phyloP scores from a whole-genome alignment of 139 green algal genomes.

The Micractinium sp. region DNA sequence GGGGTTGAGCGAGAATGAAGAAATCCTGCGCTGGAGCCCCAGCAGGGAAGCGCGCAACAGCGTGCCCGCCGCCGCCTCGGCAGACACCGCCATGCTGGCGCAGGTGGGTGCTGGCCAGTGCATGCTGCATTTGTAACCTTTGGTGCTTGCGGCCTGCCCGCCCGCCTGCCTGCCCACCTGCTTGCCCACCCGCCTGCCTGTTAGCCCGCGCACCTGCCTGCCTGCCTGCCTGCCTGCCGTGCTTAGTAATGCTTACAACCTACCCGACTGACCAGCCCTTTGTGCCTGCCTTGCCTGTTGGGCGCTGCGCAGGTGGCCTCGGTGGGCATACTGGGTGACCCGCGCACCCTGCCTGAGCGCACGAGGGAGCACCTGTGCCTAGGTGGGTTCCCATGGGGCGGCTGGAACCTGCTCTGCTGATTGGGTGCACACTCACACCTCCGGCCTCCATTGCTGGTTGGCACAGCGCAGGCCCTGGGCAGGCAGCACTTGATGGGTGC shows the following conservation, averaged over 20 bases:
- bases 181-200: background rate
- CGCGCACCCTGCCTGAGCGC: background rate
- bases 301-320: background rate
- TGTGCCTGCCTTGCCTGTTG: background rate
- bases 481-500: background rate
- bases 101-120: background rate
- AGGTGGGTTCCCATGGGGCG: background rate
- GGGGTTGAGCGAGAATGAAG: background rate
- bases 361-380: slow-evolving; percentile 3
- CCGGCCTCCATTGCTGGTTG: background rate
- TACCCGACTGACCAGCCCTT: background rate
- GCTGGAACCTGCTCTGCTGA: background rate
- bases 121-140: background rate
- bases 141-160: background rate
- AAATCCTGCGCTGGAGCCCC: slow-evolving; percentile 2
- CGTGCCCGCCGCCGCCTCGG: background rate
- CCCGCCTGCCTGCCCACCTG: background rate
- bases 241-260: background rate
- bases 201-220: no score
- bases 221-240: background rate
- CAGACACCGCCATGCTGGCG: background rate
- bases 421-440: no score
- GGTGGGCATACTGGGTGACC: slow-evolving; percentile 1
- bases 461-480: background rate
- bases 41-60: background rate